Evolutionary conservation across 2,329 filamentous ascomycete species (phyloP).

Genomic region (Colletotrichum graminicola): DNA sequence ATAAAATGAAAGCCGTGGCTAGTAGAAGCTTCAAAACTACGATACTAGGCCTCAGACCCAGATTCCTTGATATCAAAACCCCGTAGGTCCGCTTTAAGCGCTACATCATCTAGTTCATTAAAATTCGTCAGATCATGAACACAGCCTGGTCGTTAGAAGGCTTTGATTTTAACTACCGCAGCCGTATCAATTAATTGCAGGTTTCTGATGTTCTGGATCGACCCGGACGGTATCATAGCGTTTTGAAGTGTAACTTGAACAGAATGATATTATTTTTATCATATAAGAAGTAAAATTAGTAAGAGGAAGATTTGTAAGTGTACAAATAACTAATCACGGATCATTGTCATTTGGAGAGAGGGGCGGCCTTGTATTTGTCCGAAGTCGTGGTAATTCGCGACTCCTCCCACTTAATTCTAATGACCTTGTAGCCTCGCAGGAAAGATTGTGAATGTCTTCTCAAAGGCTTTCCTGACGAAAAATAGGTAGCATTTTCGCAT

Average conservation of each 20-base stretch:
- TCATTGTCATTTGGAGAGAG: not conserved
- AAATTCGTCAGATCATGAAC: too few relatives aligned
- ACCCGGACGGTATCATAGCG: not conserved
- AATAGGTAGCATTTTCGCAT: fast-evolving
- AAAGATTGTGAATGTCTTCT: not conserved
- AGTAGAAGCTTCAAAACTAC: too few relatives aligned
- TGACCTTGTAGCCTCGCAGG: not conserved
- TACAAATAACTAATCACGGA: not conserved
- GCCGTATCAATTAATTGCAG: not conserved
- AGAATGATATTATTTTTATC: not conserved
- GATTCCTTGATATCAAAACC: too few relatives aligned
- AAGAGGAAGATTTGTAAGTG: not conserved
- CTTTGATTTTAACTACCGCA: not conserved
- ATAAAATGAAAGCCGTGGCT: too few relatives aligned
- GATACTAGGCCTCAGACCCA: too few relatives aligned
- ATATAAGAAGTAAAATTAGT: fast-evolving
- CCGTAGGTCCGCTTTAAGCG: too few relatives aligned
- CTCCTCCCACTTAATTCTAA: not conserved
- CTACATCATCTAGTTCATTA: too few relatives aligned
- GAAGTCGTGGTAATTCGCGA: not conserved
- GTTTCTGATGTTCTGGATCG: not conserved
- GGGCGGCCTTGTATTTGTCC: not conserved
- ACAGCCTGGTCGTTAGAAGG: not conserved
- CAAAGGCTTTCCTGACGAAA: not conserved
- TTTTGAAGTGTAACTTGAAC: too few relatives aligned